These are phyloP conservation scores for Dysphania ambrosioides DNA, from an alignment of 148 eudicot genomes.

Conservation along the genomic window DNA sequence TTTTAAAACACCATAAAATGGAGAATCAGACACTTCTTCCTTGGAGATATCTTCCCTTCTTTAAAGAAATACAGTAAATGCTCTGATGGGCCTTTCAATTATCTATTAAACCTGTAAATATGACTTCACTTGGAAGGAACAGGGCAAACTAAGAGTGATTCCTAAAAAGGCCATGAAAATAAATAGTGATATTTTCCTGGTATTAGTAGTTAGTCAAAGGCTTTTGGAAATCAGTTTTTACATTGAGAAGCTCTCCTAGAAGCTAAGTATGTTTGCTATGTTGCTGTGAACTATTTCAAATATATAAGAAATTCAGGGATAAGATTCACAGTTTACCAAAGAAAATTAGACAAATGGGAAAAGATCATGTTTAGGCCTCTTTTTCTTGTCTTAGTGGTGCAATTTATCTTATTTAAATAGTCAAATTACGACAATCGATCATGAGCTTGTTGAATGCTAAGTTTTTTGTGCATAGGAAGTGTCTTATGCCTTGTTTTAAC, in stretches of 20 bases:
- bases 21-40: not conserved
- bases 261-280: not conserved
- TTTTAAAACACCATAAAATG: not conserved
- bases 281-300: not conserved
- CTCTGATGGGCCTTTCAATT: not conserved
- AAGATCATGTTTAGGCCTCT: not conserved
- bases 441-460: not conserved
- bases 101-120: not conserved
- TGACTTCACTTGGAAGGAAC: not conserved
- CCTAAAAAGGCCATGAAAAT: not conserved
- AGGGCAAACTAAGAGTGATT: not conserved
- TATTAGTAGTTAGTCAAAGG: too few relatives aligned
- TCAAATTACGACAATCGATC: not conserved
- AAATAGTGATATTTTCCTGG: not conserved
- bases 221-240: too few relatives aligned
- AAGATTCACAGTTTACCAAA: not conserved
- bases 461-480: not conserved
- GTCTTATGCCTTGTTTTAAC: not conserved
- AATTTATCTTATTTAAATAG: not conserved
- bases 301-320: not conserved
- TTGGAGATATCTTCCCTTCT: not conserved
- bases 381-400: not conserved
- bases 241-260: too few relatives aligned
- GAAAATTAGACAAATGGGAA: not conserved
- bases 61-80: not conserved